Base-by-base conservation (phyloP, 371 early-diverging fungal species). In the Conidiobolus incongruus region DNA sequence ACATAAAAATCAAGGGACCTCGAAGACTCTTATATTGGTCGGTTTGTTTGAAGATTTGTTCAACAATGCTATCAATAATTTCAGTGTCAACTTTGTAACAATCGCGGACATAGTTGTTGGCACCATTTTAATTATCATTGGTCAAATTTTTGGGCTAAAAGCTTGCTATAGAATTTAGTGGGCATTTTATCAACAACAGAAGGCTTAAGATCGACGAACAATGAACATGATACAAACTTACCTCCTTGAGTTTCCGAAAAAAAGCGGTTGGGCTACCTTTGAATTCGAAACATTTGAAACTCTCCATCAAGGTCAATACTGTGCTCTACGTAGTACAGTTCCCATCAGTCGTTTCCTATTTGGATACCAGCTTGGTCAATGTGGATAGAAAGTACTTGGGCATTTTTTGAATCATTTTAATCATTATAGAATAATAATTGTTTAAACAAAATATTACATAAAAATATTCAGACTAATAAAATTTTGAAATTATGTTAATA, bases 81-180 rank as follows among this genome's bases (percentile, higher is more conserved):
- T 93, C 94, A 75, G 93, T 94, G 47, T 97, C 98, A 49, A 93
- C 81, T 41, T 97, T 96, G 75, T 96, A 98, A 72, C 96, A 93
- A 58, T 97, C 98, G 75, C 96, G 83, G 42, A 97, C 98, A 61
- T 95, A 98, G 82, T 96, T 96, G 77, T 98, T 96, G 59, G 96
- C 98, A 28, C 97, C 98, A 66, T 95, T 96, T 65, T 95, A 95
- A 74, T 95, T 93, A 56, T 96, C 97, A 50, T 81, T 80, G 66
- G 96, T 93, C 57, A 98, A 70, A 73, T 91, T 89, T 58, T 89
- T 86, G 46, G 99, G 99, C 71, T 97, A 91, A 99, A 42, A 98
- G 69, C 55, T 88, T n/a, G n/a, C n/a, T n/a, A n/a, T n/a, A n/a
- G n/a, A n/a, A n/a, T n/a, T n/a, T n/a, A n/a, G n/a, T n/a, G n/a